Conservation (phyloP, 2,329 filamentous ascomycete genomes). For the Aspergillus japonicus region DNA sequence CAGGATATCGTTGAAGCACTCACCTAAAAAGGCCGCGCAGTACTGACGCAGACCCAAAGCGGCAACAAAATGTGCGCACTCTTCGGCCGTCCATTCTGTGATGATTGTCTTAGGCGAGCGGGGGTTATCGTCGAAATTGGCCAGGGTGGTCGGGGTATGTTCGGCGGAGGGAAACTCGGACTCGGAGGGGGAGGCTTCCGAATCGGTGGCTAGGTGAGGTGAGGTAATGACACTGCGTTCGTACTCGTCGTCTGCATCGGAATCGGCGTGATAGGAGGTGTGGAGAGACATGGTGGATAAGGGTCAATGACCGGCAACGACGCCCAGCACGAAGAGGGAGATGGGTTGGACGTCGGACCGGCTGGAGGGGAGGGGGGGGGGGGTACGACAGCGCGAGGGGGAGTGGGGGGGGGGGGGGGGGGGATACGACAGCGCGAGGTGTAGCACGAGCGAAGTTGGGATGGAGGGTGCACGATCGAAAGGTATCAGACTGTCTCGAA, state of each 20-base stretch:
- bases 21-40: slow-evolving; percentile 78
- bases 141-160: slow-evolving; percentile 63
- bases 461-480: background rate
- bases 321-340: slow-evolving; percentile 13
- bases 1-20: slow-evolving; percentile 34
- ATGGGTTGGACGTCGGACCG: slow-evolving; percentile 16
- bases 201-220: slow-evolving; percentile 57
- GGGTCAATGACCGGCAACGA: slow-evolving; percentile 13
- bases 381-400: slow-evolving; percentile 4
- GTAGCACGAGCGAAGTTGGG: background rate
- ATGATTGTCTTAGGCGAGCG: slow-evolving; percentile 57
- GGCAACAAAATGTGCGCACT: slow-evolving; percentile 85
- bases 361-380: too few species aligned
- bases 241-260: slow-evolving; percentile 65
- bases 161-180: slow-evolving; percentile 60
- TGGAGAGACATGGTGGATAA: slow-evolving; percentile 42
- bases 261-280: slow-evolving; percentile 59
- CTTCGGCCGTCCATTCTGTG: slow-evolving; percentile 68
- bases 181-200: slow-evolving; percentile 56
- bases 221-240: slow-evolving; percentile 60
- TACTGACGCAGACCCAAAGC: slow-evolving; percentile 80
- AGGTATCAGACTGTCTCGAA: background rate
- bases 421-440: slow-evolving; percentile 4
- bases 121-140: slow-evolving; percentile 51
- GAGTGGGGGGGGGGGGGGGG: too few species aligned